These are phyloP conservation scores for Diaporthe vaccinii DNA, from an alignment of 2,329 filamentous ascomycete species.

Conservation along the genomic window DNA sequence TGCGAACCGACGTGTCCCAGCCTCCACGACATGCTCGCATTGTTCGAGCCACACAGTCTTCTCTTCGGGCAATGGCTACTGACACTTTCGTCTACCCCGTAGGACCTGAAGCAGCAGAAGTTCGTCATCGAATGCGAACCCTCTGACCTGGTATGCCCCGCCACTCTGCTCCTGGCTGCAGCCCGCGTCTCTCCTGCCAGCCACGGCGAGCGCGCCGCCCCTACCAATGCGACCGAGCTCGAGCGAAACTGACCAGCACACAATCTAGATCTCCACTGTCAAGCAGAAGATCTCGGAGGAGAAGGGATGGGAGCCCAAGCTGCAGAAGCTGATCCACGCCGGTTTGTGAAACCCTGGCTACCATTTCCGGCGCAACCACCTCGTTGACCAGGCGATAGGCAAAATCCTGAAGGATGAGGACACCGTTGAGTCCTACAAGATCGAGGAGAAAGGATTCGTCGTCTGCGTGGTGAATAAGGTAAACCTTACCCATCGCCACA, in stretches of 20 bases:
- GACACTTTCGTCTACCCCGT: conserved; percentile 41
- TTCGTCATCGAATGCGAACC: conserved; percentile 97
- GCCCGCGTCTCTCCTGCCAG: conserved; percentile 21
- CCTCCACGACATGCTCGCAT: conserved; percentile 3
- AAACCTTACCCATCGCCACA: conserved; percentile 48
- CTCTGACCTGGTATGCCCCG: conserved; percentile 83
- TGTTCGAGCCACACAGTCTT: conserved; percentile 13
- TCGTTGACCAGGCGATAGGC: conserved; percentile 68
- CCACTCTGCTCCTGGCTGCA: conserved; percentile 47
- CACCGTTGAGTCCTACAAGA: conserved; percentile 96
- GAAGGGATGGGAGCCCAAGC: conserved; percentile 92
- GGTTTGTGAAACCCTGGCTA: conserved; percentile 68
- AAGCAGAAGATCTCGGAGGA: conserved; percentile 94
- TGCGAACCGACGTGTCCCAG: not conserved
- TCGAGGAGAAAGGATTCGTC: conserved; percentile 99
- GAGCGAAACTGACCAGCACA: conserved; percentile 44
- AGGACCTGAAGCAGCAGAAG: conserved; percentile 99
- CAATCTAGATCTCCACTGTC: conserved; percentile 81
- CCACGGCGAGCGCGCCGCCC: conserved; percentile 33
- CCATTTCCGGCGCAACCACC: not conserved
- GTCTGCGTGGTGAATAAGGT: conserved; percentile 99
- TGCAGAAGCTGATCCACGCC: conserved; percentile 98
- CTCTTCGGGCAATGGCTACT: conserved; percentile 40
- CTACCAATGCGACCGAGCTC: conserved; percentile 20
- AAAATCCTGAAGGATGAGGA: conserved; percentile 99